phyloP scores from a whole-genome alignment of 1,284 basidiomycete genomes.

The Cryptococcus jaspeensis region DNA sequence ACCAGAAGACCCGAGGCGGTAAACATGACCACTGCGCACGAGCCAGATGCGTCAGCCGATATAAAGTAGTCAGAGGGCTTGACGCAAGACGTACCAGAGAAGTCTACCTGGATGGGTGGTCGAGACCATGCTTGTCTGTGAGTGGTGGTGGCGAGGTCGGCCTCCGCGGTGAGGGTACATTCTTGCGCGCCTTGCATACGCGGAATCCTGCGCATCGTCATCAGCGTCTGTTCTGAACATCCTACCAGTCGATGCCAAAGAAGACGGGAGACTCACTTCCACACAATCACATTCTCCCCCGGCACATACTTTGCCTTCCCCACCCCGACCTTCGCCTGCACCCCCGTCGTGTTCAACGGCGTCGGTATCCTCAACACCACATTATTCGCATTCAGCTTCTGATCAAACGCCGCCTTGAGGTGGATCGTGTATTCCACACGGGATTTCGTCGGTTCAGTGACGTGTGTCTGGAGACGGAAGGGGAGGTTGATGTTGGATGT shows the following conservation, averaged over 20 bases:
- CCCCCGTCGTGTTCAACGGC: conserved; percentile 87
- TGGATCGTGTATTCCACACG: conserved; percentile 89
- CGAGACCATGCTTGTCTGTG: conserved; percentile 92
- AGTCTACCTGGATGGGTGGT: conserved; percentile 96
- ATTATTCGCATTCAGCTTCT: conserved; percentile 89
- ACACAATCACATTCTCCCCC: conserved; percentile 89
- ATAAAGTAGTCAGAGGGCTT: neutral
- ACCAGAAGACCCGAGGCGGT: conserved; percentile 94
- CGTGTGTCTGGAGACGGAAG: conserved; percentile 82
- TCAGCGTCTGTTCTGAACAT: neutral
- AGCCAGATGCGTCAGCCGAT: neutral
- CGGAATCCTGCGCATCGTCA: conserved; percentile 66
- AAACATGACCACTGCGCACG: conserved; percentile 87
- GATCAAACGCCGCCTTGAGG: conserved; percentile 83
- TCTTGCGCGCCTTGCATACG: conserved; percentile 91
- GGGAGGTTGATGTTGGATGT: conserved; percentile 95
- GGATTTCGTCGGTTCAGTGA: conserved; percentile 87
- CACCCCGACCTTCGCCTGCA: conserved; percentile 82
- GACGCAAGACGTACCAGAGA: conserved; percentile 53
- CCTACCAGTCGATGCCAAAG: too few relatives aligned
- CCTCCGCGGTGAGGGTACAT: conserved; percentile 78
- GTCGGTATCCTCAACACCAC: conserved; percentile 93
- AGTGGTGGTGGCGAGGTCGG: conserved; percentile 80
- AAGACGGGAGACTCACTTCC: conserved; percentile 81
- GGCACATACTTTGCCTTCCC: conserved; percentile 98